phyloP scores from a whole-genome alignment of 371 early-diverging fungal genomes.

The Capniomyces stellatus region DNA sequence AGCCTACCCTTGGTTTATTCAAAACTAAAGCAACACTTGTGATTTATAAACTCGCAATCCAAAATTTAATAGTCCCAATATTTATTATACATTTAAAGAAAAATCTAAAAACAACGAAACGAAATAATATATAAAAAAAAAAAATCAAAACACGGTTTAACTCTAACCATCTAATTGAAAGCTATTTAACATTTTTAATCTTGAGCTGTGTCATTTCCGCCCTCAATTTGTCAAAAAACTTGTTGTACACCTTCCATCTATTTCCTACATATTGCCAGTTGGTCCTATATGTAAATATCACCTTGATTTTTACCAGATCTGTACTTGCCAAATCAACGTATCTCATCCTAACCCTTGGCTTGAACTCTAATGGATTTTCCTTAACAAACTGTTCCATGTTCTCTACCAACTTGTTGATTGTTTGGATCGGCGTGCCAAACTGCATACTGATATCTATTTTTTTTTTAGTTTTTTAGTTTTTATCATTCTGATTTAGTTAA shows the following conservation, averaged over 20 bases:
- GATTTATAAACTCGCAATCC: no score
- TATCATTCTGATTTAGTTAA: no score
- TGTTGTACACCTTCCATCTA: conserved; percentile 7
- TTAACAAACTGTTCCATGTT: conserved; percentile 18
- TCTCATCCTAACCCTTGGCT: conserved; percentile 11
- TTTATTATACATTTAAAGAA: no score
- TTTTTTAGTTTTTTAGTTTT: no score
- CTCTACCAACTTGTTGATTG: conserved; percentile 13
- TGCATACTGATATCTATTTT: conserved; percentile 9
- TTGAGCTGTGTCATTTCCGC: conserved; percentile 15
- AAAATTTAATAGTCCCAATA: no score
- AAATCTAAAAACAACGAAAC: no score
- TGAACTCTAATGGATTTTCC: conserved; percentile 17
- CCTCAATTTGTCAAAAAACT: conserved; percentile 17
- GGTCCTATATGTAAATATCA: conserved; percentile 20
- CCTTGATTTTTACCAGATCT: conserved; percentile 14
- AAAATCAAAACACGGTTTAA: no score
- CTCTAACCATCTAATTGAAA: no score
- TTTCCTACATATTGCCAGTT: conserved; percentile 24
- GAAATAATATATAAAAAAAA: no score
- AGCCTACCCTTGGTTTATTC: no score
- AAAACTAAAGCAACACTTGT: no score
- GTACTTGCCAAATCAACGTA: conserved; percentile 14
- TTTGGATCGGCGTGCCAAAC: conserved; percentile 17
- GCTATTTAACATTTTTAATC: no score